A percentile compares a stretch with the other conserved stretches of the same genome.
These are phyloP conservation scores for Talaromyces borbonicus DNA, from an alignment of 495 filamentous ascomycete species.

Conservation along the genomic window DNA sequence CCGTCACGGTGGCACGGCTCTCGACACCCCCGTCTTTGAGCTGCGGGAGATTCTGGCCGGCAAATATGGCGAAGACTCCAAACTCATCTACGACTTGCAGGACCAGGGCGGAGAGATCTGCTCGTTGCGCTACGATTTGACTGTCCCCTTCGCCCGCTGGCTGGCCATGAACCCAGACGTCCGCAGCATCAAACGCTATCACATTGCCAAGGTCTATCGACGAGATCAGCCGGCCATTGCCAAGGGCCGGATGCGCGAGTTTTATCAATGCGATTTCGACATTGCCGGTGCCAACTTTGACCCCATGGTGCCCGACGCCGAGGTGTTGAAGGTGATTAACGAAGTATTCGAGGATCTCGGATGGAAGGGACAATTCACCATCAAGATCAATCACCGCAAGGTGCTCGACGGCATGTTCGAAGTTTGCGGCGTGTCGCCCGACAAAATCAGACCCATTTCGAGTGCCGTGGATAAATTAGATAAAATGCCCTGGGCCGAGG, in stretches of 20 bases:
- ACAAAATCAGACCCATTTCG: slow-evolving; percentile 79
- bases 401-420: slow-evolving; percentile 89
- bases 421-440: slow-evolving; percentile 76
- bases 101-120: slow-evolving; percentile 81
- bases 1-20: slow-evolving; percentile 75
- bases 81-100: slow-evolving; percentile 80
- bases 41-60: slow-evolving; percentile 69
- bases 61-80: slow-evolving; percentile 88
- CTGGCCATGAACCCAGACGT: slow-evolving; percentile 72
- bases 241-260: slow-evolving; percentile 89
- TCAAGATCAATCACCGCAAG: slow-evolving; percentile 94
- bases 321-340: slow-evolving; percentile 71
- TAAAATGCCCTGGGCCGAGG: slow-evolving; percentile 84
- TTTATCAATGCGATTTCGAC: slow-evolving; percentile 97
- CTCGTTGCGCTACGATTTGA: slow-evolving; percentile 82
- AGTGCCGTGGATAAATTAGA: slow-evolving; percentile 94
- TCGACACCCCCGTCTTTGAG: slow-evolving; percentile 81
- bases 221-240: slow-evolving; percentile 74
- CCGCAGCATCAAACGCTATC: slow-evolving; percentile 74
- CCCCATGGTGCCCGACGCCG: slow-evolving; percentile 93
- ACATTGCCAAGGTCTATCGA: slow-evolving; percentile 83
- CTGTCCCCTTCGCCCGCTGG: slow-evolving; percentile 83
- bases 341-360: slow-evolving; percentile 79
- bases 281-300: slow-evolving; percentile 77
- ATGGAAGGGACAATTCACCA: slow-evolving; percentile 61